phyloP scores from a whole-genome alignment of 2,329 filamentous ascomycete genomes.

The Colletotrichum liaoningense region DNA sequence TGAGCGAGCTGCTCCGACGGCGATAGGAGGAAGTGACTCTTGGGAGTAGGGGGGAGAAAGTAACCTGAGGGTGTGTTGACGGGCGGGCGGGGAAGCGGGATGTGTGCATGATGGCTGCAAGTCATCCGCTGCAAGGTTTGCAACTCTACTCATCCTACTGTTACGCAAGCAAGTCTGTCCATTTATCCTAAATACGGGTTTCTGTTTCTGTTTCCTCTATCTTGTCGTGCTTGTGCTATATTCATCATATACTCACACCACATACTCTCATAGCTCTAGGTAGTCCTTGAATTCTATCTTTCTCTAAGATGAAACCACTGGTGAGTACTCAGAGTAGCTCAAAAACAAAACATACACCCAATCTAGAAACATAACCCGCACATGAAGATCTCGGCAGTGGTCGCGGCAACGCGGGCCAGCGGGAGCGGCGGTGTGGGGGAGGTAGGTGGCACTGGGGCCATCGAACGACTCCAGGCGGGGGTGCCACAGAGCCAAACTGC shows the following conservation, averaged over 20 bases:
- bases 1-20: background rate
- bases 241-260: background rate
- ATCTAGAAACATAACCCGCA: background rate
- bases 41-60: background rate
- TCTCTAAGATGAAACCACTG: background rate
- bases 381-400: background rate
- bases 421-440: background rate
- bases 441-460: background rate
- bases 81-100: background rate
- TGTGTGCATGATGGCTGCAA: background rate
- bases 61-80: background rate
- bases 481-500: background rate
- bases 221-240: background rate
- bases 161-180: background rate
- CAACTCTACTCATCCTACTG: background rate
- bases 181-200: background rate
- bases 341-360: background rate
- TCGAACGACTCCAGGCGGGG: conserved; percentile 2
- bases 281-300: background rate
- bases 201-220: background rate
- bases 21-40: background rate
- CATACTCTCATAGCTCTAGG: background rate
- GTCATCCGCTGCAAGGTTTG: background rate
- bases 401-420: conserved; percentile 4
- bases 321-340: background rate